phyloP scores from a whole-genome alignment of 1,284 basidiomycete genomes.

The Cryptococcus wingfieldii region DNA sequence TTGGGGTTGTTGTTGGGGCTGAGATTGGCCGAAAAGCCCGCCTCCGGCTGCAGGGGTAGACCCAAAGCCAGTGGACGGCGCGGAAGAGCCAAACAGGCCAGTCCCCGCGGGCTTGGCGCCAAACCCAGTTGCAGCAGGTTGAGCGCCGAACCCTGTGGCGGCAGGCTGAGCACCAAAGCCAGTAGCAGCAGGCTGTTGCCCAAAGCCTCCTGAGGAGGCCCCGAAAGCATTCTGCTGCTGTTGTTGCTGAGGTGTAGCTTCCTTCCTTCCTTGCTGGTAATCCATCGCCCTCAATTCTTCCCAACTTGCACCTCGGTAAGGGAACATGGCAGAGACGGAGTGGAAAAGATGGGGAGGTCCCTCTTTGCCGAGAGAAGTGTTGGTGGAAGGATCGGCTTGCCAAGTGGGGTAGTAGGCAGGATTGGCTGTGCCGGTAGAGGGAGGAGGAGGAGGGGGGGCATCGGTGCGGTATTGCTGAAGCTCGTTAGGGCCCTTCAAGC shows the following conservation, averaged over 20 bases:
- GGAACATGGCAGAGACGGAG: slow-evolving; percentile 42
- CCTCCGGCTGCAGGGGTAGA: slow-evolving; percentile 20
- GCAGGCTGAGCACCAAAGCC: slow-evolving; percentile 42
- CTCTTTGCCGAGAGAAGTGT: slow-evolving; percentile 13
- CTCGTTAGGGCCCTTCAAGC: slow-evolving; percentile 18
- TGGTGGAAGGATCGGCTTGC: slow-evolving; percentile 38
- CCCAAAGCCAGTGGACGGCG: slow-evolving; percentile 30
- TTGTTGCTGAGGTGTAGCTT: slow-evolving; percentile 18
- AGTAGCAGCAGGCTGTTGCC: slow-evolving; percentile 41
- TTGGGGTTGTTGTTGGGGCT: slow-evolving; percentile 38
- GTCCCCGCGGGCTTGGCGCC: slow-evolving; percentile 34
- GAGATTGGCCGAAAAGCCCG: slow-evolving; percentile 52
- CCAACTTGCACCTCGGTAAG: slow-evolving; percentile 38
- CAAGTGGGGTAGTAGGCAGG: slow-evolving; percentile 43
- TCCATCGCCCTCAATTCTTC: slow-evolving; percentile 52
- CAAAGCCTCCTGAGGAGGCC: slow-evolving; percentile 33
- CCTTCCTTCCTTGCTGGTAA: slow-evolving; percentile 58
- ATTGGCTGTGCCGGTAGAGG: slow-evolving; percentile 34
- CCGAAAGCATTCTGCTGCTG: slow-evolving; percentile 39
- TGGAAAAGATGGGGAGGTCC: slow-evolving; percentile 40
- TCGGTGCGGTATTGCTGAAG: slow-evolving; percentile 27
- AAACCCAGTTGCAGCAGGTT: slow-evolving; percentile 29
- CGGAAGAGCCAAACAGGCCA: slow-evolving; percentile 39
- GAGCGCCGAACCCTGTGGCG: slow-evolving; percentile 33
- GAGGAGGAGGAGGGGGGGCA: slow-evolving; percentile 26